Percentiles rank a stretch among this genome's conserved stretches.
These are phyloP conservation scores for Dryas integrifolia DNA, from an alignment of 331 rosid species.

Conservation along the genomic window DNA sequence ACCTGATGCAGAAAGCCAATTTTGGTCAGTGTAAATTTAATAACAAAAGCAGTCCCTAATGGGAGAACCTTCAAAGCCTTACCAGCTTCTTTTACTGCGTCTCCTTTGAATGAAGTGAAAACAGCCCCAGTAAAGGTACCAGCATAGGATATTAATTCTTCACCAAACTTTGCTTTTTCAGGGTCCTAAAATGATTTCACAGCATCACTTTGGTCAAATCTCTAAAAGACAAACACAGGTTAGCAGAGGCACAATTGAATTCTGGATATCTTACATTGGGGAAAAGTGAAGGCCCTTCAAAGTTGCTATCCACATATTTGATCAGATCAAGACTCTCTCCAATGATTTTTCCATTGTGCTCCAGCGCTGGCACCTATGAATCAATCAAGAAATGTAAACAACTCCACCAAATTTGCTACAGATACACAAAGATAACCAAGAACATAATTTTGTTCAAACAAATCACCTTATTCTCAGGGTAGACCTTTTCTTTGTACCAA, in stretches of 20 bases:
- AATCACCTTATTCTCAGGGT: slow-evolving; percentile 64
- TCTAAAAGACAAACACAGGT: neutral
- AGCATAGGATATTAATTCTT: slow-evolving; percentile 48
- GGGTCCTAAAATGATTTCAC: slow-evolving; percentile 46
- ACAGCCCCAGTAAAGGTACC: slow-evolving; percentile 39
- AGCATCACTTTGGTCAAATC: slow-evolving; percentile 4
- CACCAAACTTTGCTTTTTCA: slow-evolving; percentile 52
- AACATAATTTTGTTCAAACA: slow-evolving; percentile 2
- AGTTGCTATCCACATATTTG: slow-evolving; percentile 68
- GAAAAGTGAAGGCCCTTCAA: slow-evolving; percentile 67
- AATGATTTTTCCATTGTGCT: slow-evolving; percentile 72
- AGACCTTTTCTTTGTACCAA: slow-evolving; percentile 49
- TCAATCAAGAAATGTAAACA: slow-evolving; percentile 8
- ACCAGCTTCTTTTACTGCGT: slow-evolving; percentile 53
- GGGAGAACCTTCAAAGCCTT: slow-evolving; percentile 18
- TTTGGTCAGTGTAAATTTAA: neutral
- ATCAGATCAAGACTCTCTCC: slow-evolving; percentile 94
- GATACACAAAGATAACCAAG: neutral
- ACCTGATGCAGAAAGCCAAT: slow-evolving; percentile 32
- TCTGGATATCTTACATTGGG: slow-evolving; percentile 48
- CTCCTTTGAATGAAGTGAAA: slow-evolving; percentile 46
- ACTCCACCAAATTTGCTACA: neutral
- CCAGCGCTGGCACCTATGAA: slow-evolving; percentile 73
- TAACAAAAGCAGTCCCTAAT: neutral
- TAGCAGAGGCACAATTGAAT: neutral